Base-by-base conservation (phyloP, 2,329 filamentous ascomycete species). In the Colletotrichum agaves region DNA sequence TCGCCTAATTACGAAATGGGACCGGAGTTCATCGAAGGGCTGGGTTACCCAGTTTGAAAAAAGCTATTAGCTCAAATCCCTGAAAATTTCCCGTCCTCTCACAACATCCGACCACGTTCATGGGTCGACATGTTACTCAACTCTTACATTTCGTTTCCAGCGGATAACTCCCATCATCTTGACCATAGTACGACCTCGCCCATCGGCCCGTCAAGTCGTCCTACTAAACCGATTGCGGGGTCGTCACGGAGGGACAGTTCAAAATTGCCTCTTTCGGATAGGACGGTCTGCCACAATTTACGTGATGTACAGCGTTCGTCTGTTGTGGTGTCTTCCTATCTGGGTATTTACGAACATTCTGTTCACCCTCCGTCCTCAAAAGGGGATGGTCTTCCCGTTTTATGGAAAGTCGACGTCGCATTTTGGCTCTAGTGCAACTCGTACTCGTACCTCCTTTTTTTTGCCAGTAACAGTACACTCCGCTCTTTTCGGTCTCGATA, bases 211-310 rank as follows among this genome's bases (percentile, higher is more conserved):
- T n/a, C 8, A 19, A 17, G 12, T 39, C 35, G 21, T 17, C 6
- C 19, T 3, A 13, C 4, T 21, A 33, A n/a, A 8, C 17, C 19
- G 27, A 64, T 59, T 37, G 55, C 50, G 46, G 46, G 58, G 21
- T 49, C 19, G 52, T 12, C 4, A 12, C 59, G 63, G 50, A 57
- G 37, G 43, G 27, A 52, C 27, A 31, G 13, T 4, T 11, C 11
- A 8, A 53, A 41, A 13, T 63, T 58, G 52, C 37, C 63, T 33
- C 37, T 53, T 63, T 67, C 35, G 63, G 63, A 27, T 15, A 35
- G n/a, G 31, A 39, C 27, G 17, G 19, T 17, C 5, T 4, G 12
- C 13, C 57, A 3, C 19, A 37, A 21, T 63, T n/a, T 63, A 46
- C 50, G 33, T 58, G 52, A 33, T 58, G 46, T 52, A 39, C 46